Evolutionary conservation across 2,329 filamentous ascomycete genomes (phyloP).

Genomic region (Botrytis pseudocinerea): DNA sequence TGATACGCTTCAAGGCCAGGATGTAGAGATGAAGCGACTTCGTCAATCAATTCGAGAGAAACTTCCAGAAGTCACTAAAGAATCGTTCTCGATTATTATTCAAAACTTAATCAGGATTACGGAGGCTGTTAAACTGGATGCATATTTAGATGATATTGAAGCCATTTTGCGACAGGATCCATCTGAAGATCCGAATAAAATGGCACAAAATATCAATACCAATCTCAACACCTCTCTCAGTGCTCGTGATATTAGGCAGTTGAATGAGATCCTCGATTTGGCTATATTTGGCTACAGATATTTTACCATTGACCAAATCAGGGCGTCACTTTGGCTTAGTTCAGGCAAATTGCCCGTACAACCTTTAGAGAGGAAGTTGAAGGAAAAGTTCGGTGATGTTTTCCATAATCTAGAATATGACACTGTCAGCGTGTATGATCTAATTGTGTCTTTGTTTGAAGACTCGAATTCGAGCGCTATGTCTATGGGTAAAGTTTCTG

Average conservation of each 20-base stretch:
- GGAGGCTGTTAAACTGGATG: neutral
- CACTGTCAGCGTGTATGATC: too few species aligned
- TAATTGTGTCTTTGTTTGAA: too few species aligned
- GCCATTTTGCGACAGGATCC: neutral
- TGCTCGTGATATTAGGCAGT: too few species aligned
- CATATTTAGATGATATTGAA: neutral
- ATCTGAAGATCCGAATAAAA: rapidly evolving
- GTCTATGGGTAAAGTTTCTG: too few species aligned
- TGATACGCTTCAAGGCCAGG: rapidly evolving
- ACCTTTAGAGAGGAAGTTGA: too few species aligned
- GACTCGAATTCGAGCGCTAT: too few species aligned
- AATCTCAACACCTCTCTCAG: neutral
- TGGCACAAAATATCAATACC: neutral
- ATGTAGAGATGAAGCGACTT: neutral
- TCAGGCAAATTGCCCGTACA: too few species aligned
- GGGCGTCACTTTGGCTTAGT: too few species aligned
- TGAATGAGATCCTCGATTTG: too few species aligned
- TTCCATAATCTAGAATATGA: rapidly evolving
- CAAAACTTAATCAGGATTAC: neutral
- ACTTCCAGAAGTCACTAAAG: neutral
- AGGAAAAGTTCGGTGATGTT: too few species aligned
- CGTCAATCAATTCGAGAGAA: neutral
- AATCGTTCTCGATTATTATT: rapidly evolving
- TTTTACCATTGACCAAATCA: too few species aligned
- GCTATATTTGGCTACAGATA: too few species aligned